A percentile compares a stretch with the other conserved stretches of the same genome.
Evolutionary conservation across 176 grass and related monocot genomes (phyloP).

Genomic region (Poa annua): DNA sequence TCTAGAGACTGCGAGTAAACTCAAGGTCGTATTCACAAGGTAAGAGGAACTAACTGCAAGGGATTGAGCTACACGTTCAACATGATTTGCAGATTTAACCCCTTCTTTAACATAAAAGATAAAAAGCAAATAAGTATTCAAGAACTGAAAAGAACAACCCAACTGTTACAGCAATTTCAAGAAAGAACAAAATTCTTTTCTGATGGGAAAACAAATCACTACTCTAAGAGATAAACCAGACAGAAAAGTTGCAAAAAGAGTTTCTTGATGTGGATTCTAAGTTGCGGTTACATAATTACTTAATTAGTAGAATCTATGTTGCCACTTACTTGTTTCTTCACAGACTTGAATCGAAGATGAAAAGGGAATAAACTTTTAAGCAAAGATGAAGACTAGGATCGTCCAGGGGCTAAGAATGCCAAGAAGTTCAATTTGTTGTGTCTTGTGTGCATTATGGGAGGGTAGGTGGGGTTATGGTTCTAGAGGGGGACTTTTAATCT

Average conservation of each 20-base stretch:
- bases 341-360: slow-evolving; percentile 3
- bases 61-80: not conserved
- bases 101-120: slow-evolving; percentile 1
- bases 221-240: slow-evolving; percentile 19
- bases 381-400: not conserved
- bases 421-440: not conserved
- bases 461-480: slow-evolving; percentile 38
- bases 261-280: not conserved
- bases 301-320: not conserved
- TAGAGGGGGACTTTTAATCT: not conserved
- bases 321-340: slow-evolving; percentile 48
- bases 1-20: not conserved
- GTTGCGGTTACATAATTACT: not conserved
- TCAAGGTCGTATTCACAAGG: slow-evolving; percentile 27
- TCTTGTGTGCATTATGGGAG: not conserved
- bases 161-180: slow-evolving; percentile 5
- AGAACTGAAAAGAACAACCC: slow-evolving; percentile 21
- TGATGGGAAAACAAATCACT: not conserved
- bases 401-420: not conserved
- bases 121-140: not conserved
- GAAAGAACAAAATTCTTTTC: not conserved
- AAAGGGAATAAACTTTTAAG: slow-evolving; percentile 2
- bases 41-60: slow-evolving; percentile 9
- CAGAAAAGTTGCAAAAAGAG: slow-evolving; percentile 23
- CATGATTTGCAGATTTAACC: slow-evolving; percentile 21